Evolutionary conservation across 1,139 yeast genomes (phyloP).

Genomic region (Taphrina wiesneri): DNA sequence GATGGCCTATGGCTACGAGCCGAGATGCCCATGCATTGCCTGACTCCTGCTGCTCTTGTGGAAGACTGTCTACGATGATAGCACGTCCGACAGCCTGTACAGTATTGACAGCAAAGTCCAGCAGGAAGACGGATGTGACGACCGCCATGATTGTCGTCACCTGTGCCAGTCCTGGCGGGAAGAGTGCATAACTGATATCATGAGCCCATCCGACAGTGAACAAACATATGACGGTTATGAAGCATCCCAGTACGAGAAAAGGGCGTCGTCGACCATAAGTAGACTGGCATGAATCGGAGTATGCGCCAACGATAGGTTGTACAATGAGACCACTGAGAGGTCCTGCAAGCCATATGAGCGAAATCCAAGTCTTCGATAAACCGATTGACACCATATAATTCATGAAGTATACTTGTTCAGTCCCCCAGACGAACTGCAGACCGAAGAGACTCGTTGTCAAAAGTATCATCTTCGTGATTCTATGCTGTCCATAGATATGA

Average conservation of each 20-base stretch:
- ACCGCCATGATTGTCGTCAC: constrained; percentile 20
- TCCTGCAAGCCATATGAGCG: constrained; percentile 64
- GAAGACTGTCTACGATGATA: constrained; percentile 38
- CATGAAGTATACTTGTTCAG: constrained; percentile 29
- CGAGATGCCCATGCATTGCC: constrained; percentile 77
- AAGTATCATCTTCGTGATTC: constrained; percentile 8
- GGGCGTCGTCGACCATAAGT: constrained; percentile 57
- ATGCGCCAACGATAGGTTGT: constrained; percentile 60
- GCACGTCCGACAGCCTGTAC: constrained; percentile 45
- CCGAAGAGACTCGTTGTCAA: constrained; percentile 23
- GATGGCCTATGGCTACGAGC: constrained; percentile 61
- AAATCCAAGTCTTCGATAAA: constrained; percentile 54
- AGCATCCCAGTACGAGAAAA: constrained; percentile 56
- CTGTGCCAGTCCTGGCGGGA: constrained; percentile 41
- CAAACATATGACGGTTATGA: constrained; percentile 52
- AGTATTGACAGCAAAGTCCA: constrained; percentile 58
- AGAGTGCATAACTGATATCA: constrained; percentile 43
- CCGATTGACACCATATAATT: constrained; percentile 53
- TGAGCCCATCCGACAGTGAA: constrained; percentile 54
- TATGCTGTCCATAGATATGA: constrained; percentile 5
- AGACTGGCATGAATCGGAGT: constrained; percentile 55
- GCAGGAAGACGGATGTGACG: constrained; percentile 48
- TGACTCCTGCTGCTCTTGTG: constrained; percentile 53
- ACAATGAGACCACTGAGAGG: constrained; percentile 62
- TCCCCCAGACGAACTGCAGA: constrained; percentile 32